Base-by-base conservation (phyloP, 2,329 filamentous ascomycete genomes). In the Xylaria arbuscula region DNA sequence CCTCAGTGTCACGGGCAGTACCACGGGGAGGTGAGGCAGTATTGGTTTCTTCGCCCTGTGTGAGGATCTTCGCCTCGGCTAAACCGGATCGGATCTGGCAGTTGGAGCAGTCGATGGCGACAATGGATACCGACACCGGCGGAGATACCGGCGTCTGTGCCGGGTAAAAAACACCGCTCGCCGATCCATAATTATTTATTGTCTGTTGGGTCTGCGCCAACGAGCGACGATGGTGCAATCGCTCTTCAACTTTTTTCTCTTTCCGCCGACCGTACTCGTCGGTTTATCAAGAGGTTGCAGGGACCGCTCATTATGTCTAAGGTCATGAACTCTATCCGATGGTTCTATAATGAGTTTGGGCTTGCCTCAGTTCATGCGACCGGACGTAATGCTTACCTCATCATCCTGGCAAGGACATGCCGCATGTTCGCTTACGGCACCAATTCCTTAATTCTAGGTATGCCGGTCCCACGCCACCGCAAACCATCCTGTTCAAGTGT, bases 361-460 rank as follows among this genome's bases (percentile, higher is more conserved):
- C 75, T 87, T 40, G 78, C 77, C 15, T 83, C 85, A 1, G 78
- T 87, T 17, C 80, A 82, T 71, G 54, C 71, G 53, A 82, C 84
- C 3, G 85, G 85, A 64, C 78, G 73, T 13, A 83, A 88, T 80
- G 85, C 85, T 58, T 84, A 81, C 74, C 80, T 88, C 50, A 82
- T 88, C 74, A 89, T 89, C 71, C 67, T 86, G 47, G 81, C 82
- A 6, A 80, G 87, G 28, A 80, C 80, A 32, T 82, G 80, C 66
- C 88, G 88, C 62, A 87, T 90, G 79, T 88, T 90, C 72, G 88
- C 88, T n/a, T 90, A 89, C 70, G 88, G 88, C 56, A 85, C 86
- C 63, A 86, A 84, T 22, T 85, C 88, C 0, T 81, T 91, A 53
- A 86, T 90, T 60, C 81, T 91, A 53, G 89, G 77, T 77, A 73